These are phyloP conservation scores for Crassisporium funariophilum DNA, from an alignment of 768 basidiomycete species.

Conservation along the genomic window DNA sequence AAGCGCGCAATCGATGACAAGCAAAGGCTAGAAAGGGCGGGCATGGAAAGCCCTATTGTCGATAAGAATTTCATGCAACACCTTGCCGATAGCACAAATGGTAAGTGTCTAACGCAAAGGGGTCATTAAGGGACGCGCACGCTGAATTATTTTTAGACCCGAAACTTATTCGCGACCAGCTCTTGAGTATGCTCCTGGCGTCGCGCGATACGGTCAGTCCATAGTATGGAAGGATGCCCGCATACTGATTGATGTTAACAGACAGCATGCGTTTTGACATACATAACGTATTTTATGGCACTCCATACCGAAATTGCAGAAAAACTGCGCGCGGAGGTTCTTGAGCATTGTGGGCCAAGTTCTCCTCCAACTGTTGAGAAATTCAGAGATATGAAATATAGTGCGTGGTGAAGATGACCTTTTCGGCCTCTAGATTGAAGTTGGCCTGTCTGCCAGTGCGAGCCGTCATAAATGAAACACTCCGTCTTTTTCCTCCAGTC, in stretches of 20 bases:
- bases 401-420: slow-evolving; percentile 35
- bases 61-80: slow-evolving; percentile 71
- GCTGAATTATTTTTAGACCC: slow-evolving; percentile 45
- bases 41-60: slow-evolving; percentile 38
- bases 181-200: slow-evolving; percentile 77
- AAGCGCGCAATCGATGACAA: slow-evolving; percentile 52
- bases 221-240: not conserved
- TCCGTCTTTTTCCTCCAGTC: slow-evolving; percentile 79
- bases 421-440: not conserved
- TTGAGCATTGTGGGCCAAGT: slow-evolving; percentile 52
- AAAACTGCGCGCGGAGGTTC: slow-evolving; percentile 61
- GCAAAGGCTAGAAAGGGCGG: slow-evolving; percentile 36
- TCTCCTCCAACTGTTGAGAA: slow-evolving; percentile 54
- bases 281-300: slow-evolving; percentile 68
- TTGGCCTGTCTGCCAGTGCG: slow-evolving; percentile 46
- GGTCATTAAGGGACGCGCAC: too few species aligned
- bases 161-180: slow-evolving; percentile 70
- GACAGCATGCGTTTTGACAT: slow-evolving; percentile 74
- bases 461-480: slow-evolving; percentile 78
- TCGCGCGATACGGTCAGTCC: slow-evolving; percentile 71
- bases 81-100: slow-evolving; percentile 64
- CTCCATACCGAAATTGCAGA: slow-evolving; percentile 57
- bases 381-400: slow-evolving; percentile 64
- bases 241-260: slow-evolving; percentile 22
- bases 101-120: slow-evolving; percentile 32